Conservation (phyloP, 495 filamentous ascomycete species). For the Annulohypoxylon maeteangense region DNA sequence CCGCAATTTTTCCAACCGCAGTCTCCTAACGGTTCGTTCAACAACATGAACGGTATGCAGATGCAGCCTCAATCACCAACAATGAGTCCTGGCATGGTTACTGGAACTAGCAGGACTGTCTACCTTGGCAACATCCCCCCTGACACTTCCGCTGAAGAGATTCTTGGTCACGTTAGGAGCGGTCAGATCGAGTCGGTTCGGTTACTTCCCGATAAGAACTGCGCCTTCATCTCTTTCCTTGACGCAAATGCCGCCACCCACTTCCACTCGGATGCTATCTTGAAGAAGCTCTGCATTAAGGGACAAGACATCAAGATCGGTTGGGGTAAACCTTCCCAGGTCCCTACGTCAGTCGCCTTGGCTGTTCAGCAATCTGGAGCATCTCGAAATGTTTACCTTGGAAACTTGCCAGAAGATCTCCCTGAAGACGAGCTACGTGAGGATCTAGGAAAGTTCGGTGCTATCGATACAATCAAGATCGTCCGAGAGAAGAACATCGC, state of each 20-base stretch:
- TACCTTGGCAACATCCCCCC: constrained; percentile 98
- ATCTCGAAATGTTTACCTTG: constrained; percentile 97
- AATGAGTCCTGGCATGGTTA: constrained; percentile 79
- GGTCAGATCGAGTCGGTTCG: constrained; percentile 98
- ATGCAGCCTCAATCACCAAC: constrained; percentile 72
- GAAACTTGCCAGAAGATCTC: constrained; percentile 90
- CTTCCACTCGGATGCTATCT: constrained; percentile 98
- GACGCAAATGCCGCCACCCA: constrained; percentile 97
- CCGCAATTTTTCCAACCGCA: constrained; percentile 83
- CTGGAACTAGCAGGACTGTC: constrained; percentile 93
- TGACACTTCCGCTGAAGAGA: constrained; percentile 98
- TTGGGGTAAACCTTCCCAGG: constrained; percentile 98
- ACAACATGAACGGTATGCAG: constrained; percentile 68
- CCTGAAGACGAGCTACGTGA: constrained; percentile 92
- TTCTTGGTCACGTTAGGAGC: constrained; percentile 94
- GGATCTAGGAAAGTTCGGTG: constrained; percentile 95
- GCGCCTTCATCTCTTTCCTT: constrained; percentile 98
- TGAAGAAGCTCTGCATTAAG: constrained; percentile 98
- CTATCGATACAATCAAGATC: constrained; percentile 97
- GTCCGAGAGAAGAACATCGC: constrained; percentile 98
- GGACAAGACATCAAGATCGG: constrained; percentile 99
- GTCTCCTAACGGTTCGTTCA: constrained; percentile 83
- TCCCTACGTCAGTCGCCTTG: constrained; percentile 94
- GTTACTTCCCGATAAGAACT: constrained; percentile 97
- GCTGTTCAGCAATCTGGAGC: constrained; percentile 97